Evolutionary conservation across 176 grass and related monocot genomes (phyloP).

Genomic region (Phoenix roebelenii): DNA sequence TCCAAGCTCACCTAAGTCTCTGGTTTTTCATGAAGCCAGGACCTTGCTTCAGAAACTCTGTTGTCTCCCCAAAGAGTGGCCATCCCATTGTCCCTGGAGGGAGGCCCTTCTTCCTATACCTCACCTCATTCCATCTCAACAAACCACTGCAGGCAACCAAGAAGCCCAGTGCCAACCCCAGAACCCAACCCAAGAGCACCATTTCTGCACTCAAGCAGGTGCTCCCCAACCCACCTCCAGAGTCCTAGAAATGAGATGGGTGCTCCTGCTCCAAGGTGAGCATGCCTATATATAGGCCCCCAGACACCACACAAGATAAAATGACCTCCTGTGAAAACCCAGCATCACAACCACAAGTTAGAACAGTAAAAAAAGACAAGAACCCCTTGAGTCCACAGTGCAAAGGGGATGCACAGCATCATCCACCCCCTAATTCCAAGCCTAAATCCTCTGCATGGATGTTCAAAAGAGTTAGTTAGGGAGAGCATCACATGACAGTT

Average conservation of each 20-base stretch:
- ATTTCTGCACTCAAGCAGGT: conserved; percentile 1
- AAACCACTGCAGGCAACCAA: conserved; percentile 48
- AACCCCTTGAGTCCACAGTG: too few relatives aligned
- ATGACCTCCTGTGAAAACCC: not conserved
- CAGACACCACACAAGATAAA: not conserved
- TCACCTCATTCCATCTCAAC: conserved; percentile 73
- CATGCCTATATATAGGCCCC: conserved; percentile 38
- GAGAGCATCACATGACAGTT: not conserved
- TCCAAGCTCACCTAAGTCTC: conserved; percentile 52
- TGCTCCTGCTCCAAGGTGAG: conserved; percentile 9
- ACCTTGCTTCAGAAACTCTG: conserved; percentile 82
- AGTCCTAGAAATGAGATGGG: not conserved
- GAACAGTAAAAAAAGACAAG: too few relatives aligned
- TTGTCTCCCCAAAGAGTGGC: conserved; percentile 87
- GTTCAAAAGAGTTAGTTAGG: not conserved
- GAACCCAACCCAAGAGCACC: conserved; percentile 18
- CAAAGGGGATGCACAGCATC: too few relatives aligned
- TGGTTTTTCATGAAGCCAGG: conserved; percentile 69
- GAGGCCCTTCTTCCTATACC: conserved; percentile 55
- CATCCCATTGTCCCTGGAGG: conserved; percentile 95
- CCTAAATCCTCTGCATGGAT: too few relatives aligned
- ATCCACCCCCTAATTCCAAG: too few relatives aligned
- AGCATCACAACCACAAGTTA: not conserved
- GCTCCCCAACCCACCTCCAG: not conserved
- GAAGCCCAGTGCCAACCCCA: conserved; percentile 8